phyloP scores from a whole-genome alignment of 1,284 basidiomycete genomes.

The Microbotryum intermedium region DNA sequence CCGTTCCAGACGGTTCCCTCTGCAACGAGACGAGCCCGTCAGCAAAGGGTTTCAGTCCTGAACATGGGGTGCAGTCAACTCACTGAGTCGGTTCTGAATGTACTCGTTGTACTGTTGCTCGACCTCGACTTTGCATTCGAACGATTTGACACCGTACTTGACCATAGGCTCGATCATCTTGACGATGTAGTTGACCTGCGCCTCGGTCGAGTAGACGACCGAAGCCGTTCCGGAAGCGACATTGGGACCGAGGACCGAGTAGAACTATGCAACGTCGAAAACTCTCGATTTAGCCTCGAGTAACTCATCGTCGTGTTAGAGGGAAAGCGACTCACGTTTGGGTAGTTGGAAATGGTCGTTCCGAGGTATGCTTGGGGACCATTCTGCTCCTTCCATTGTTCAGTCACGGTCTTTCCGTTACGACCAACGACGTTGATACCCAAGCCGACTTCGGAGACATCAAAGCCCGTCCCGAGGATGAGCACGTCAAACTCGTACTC shows the following conservation, averaged over 20 bases:
- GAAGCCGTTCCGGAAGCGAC: conserved; percentile 21
- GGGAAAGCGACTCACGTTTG: conserved; percentile 5
- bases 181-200: conserved; percentile 18
- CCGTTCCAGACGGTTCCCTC: conserved; percentile 25
- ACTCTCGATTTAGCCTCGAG: neutral
- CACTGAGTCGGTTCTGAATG: conserved; percentile 3
- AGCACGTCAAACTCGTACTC: conserved; percentile 23
- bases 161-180: conserved; percentile 15
- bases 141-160: conserved; percentile 7
- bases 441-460: conserved; percentile 9
- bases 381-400: conserved; percentile 15
- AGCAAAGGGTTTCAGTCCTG: neutral
- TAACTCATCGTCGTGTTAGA: neutral
- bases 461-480: conserved; percentile 23
- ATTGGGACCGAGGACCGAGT: conserved; percentile 1
- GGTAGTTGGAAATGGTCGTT: conserved; percentile 14
- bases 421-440: conserved; percentile 13
- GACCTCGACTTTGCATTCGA: conserved; percentile 10
- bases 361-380: conserved; percentile 22
- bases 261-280: neutral
- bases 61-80: neutral
- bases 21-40: neutral
- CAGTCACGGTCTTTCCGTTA: conserved; percentile 12
- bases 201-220: conserved; percentile 17
- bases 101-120: conserved; percentile 12